These are phyloP conservation scores for Borovskyia barvae DNA, from an alignment of 208 protist genomes.

Conservation along the genomic window DNA sequence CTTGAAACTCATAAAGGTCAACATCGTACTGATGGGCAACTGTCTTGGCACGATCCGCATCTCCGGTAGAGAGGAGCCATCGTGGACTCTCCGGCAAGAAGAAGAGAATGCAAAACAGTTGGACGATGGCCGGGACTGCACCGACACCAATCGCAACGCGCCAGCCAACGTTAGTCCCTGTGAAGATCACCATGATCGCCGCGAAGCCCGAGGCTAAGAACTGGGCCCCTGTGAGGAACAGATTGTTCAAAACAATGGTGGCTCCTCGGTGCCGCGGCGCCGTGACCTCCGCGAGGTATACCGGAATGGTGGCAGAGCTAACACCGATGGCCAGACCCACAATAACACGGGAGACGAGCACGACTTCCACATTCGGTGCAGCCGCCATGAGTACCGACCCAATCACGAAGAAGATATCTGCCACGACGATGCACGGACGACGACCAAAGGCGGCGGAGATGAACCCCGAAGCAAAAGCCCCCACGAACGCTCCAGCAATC, in stretches of 20 bases:
- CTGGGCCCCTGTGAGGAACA: conserved; percentile 86
- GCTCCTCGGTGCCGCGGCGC: conserved; percentile 69
- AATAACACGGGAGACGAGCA: conserved; percentile 80
- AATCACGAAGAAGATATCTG: conserved; percentile 80
- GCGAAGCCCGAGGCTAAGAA: conserved; percentile 76
- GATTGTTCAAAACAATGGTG: conserved; percentile 87
- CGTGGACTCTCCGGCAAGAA: conserved; percentile 89
- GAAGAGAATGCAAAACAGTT: conserved; percentile 74
- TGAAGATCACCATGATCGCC: conserved; percentile 72
- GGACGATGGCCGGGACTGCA: conserved; percentile 73
- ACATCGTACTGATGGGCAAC: conserved; percentile 60
- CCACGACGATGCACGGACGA: conserved; percentile 63
- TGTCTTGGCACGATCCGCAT: conserved; percentile 37
- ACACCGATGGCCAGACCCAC: conserved; percentile 88
- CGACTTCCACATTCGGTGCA: conserved; percentile 55
- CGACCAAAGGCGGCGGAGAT: conserved; percentile 74
- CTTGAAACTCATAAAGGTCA: conserved; percentile 49
- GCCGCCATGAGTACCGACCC: conserved; percentile 77
- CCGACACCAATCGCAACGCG: conserved; percentile 82
- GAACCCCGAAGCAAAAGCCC: conserved; percentile 70
- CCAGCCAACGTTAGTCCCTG: conserved; percentile 82
- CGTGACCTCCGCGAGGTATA: conserved; percentile 90
- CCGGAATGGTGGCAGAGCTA: conserved; percentile 86
- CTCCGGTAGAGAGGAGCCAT: conserved; percentile 70
- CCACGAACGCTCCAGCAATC: conserved; percentile 83